These are phyloP conservation scores for Parascedosporium putredinis DNA, from an alignment of 2,329 filamentous ascomycete genomes.

Conservation along the genomic window DNA sequence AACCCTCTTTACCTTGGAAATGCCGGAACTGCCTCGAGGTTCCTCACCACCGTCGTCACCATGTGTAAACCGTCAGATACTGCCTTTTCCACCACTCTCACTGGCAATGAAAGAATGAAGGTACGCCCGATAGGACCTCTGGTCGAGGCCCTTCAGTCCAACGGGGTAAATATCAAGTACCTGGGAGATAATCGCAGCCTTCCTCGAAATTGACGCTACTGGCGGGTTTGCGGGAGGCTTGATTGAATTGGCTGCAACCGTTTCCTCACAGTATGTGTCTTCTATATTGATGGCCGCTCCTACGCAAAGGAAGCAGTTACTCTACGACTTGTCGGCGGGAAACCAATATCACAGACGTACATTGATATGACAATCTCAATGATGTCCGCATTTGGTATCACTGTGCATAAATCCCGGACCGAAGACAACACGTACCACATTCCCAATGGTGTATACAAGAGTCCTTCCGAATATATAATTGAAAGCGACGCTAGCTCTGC, in stretches of 20 bases:
- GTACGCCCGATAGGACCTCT: slow-evolving; percentile 85
- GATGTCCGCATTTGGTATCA: slow-evolving; percentile 87
- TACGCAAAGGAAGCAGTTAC: slow-evolving; percentile 94
- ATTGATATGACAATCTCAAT: slow-evolving; percentile 98
- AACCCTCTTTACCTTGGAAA: slow-evolving; percentile 87
- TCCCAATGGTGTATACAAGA: slow-evolving; percentile 71
- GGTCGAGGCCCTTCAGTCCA: slow-evolving; percentile 77
- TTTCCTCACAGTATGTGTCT: slow-evolving; percentile 98
- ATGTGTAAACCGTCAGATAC: slow-evolving; percentile 60
- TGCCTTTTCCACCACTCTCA: slow-evolving; percentile 61
- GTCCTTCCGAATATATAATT: slow-evolving; percentile 76
- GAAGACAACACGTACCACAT: slow-evolving; percentile 92
- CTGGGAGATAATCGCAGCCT: slow-evolving; percentile 74
- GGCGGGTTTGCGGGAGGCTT: slow-evolving; percentile 75
- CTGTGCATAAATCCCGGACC: slow-evolving; percentile 63
- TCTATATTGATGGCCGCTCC: slow-evolving; percentile 90
- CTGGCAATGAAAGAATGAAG: slow-evolving; percentile 94
- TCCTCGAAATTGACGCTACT: slow-evolving; percentile 74
- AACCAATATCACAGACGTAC: slow-evolving; percentile 92
- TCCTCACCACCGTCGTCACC: slow-evolving; percentile 83
- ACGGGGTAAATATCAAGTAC: slow-evolving; percentile 82
- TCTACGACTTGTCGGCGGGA: slow-evolving; percentile 82
- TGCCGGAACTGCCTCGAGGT: slow-evolving; percentile 89
- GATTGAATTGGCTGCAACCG: slow-evolving; percentile 86
- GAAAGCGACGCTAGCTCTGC: slow-evolving; percentile 98